These are phyloP conservation scores for Dianthus caryophyllus DNA, from an alignment of 148 eudicot genomes.

Conservation along the genomic window DNA sequence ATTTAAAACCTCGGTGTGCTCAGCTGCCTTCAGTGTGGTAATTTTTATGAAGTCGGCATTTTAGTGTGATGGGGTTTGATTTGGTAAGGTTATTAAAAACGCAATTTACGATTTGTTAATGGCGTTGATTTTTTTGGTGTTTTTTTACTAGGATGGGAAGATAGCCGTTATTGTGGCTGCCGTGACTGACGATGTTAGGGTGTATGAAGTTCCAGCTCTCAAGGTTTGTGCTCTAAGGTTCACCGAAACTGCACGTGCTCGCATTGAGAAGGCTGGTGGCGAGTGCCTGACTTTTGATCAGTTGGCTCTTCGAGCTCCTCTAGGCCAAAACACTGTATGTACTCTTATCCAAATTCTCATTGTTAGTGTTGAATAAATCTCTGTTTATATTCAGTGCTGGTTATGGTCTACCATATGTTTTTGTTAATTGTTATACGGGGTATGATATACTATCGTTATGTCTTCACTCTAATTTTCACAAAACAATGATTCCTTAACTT, in stretches of 20 bases:
- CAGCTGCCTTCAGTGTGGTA: too few species aligned
- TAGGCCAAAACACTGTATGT: conserved; percentile 92
- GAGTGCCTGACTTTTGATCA: conserved; percentile 87
- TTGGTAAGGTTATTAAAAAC: too few species aligned
- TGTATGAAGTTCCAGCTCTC: conserved; percentile 56
- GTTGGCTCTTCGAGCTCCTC: conserved; percentile 90
- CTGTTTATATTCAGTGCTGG: too few species aligned
- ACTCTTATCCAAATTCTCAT: not conserved
- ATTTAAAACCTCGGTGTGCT: too few species aligned
- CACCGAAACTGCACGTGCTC: conserved; percentile 84
- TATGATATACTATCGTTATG: too few species aligned
- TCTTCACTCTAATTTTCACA: too few species aligned
- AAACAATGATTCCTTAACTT: too few species aligned
- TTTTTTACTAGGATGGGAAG: conserved; percentile 54
- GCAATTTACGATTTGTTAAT: conserved; percentile 27
- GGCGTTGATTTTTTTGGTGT: not conserved
- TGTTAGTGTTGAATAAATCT: too few species aligned
- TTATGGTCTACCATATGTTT: too few species aligned
- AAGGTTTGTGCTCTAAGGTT: conserved; percentile 87
- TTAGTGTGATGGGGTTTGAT: too few species aligned
- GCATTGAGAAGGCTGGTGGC: conserved; percentile 92
- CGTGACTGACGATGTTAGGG: conserved; percentile 68
- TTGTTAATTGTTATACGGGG: too few species aligned
- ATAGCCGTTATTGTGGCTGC: conserved; percentile 79
- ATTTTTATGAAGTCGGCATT: too few species aligned